Percentiles rank a stretch among this genome's conserved stretches.
phyloP scores from a whole-genome alignment of 495 filamentous ascomycete genomes.

The Physcia stellaris region DNA sequence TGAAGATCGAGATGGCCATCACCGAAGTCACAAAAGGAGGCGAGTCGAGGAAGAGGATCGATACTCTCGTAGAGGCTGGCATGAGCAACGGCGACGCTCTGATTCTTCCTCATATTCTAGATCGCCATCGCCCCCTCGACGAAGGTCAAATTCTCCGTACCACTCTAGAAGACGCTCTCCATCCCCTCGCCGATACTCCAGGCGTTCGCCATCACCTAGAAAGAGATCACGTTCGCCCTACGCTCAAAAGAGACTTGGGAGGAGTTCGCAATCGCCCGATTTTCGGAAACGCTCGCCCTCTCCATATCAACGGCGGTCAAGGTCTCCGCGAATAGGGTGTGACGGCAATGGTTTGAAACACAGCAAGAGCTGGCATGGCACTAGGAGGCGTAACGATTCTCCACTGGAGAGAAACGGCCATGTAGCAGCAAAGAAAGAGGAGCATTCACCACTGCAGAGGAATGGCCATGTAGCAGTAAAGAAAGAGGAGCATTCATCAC shows the following conservation, averaged over 20 bases:
- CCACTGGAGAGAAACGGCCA: too few relatives aligned
- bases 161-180: constrained; percentile 15
- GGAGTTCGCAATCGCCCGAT: constrained; percentile 7
- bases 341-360: constrained; percentile 20
- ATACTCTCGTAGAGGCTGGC: constrained; percentile 10
- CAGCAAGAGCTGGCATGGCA: constrained; percentile 12
- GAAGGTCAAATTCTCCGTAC: constrained; percentile 12
- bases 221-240: constrained; percentile 11
- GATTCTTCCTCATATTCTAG: constrained; percentile 18
- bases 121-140: constrained; percentile 18
- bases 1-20: constrained; percentile 11
- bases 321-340: constrained; percentile 10
- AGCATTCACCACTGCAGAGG: constrained; percentile 21
- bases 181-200: constrained; percentile 10
- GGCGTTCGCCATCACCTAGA: background rate
- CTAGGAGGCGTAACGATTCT: constrained; percentile 8
- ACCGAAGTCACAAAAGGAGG: constrained; percentile 7
- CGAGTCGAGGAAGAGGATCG: constrained; percentile 19
- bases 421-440: constrained; percentile 17
- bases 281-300: constrained; percentile 1
- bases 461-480: too few relatives aligned
- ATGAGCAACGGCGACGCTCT: constrained; percentile 17
- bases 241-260: constrained; percentile 10
- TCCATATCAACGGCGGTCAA: background rate
- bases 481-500: constrained; percentile 20